A percentile compares a stretch with the other conserved stretches of the same genome.
phyloP scores from a whole-genome alignment of 2,329 filamentous ascomycete species.

The Penicillium hordei region DNA sequence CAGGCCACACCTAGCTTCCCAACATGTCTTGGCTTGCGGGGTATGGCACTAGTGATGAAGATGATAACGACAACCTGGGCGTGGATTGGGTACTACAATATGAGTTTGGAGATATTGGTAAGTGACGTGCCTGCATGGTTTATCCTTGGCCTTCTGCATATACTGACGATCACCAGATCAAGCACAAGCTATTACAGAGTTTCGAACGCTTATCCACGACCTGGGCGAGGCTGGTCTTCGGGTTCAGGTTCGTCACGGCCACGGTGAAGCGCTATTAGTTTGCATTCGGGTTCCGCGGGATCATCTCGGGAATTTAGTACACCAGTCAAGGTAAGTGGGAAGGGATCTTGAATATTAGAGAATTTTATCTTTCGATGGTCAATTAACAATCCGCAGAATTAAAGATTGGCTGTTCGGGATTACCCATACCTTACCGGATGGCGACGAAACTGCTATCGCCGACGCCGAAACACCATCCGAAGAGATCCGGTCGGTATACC shows the following conservation, averaged over 20 bases:
- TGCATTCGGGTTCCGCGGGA: constrained; percentile 79
- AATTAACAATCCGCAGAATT: constrained; percentile 56
- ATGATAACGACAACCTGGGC: constrained; percentile 63
- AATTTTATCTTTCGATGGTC: neutral
- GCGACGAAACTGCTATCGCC: constrained; percentile 67
- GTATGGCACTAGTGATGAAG: constrained; percentile 24
- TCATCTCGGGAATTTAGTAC: constrained; percentile 75
- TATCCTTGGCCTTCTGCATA: constrained; percentile 9
- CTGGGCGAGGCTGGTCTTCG: constrained; percentile 78
- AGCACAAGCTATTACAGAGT: constrained; percentile 68
- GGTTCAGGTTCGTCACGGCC: constrained; percentile 81
- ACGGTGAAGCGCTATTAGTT: constrained; percentile 71
- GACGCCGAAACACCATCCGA: constrained; percentile 87
- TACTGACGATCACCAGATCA: constrained; percentile 53
- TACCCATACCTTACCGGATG: constrained; percentile 71
- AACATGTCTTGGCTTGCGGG: constrained; percentile 32
- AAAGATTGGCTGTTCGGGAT: constrained; percentile 94
- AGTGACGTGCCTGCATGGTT: constrained; percentile 14
- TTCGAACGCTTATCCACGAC: constrained; percentile 72
- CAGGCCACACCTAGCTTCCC: neutral
- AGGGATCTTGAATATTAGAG: neutral
- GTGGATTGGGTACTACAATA: constrained; percentile 90
- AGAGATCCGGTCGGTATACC: constrained; percentile 80
- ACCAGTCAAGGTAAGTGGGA: constrained; percentile 66
- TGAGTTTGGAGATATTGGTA: constrained; percentile 68